Evolutionary conservation across 768 basidiomycete genomes (phyloP).

Genomic region (Suillus occidentalis): DNA sequence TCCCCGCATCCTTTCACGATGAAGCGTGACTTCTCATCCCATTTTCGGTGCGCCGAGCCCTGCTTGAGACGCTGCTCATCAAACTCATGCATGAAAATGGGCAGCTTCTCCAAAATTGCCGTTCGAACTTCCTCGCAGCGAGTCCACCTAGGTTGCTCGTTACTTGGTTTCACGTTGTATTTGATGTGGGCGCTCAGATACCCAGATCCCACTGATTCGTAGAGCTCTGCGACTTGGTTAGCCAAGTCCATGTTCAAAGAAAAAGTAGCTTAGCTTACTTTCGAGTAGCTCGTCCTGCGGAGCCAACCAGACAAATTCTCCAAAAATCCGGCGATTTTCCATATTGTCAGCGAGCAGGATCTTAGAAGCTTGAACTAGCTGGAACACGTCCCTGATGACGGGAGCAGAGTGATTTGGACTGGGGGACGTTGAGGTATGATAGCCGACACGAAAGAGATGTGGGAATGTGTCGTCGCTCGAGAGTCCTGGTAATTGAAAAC

Average conservation of each 20-base stretch:
- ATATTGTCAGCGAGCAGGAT: slow-evolving; percentile 83
- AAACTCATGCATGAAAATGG: slow-evolving; percentile 86
- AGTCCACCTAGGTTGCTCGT: slow-evolving; percentile 38
- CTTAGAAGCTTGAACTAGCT: slow-evolving; percentile 61
- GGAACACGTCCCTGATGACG: slow-evolving; percentile 43
- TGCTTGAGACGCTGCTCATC: slow-evolving; percentile 51
- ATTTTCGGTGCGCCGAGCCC: slow-evolving; percentile 53
- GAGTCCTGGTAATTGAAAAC: slow-evolving; percentile 54
- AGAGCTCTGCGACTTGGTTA: slow-evolving; percentile 52
- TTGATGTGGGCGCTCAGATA: slow-evolving; percentile 67
- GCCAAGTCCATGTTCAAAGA: background rate
- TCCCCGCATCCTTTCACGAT: slow-evolving; percentile 63
- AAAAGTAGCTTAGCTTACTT: slow-evolving; percentile 41
- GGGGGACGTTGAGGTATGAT: slow-evolving; percentile 27
- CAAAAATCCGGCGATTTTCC: slow-evolving; percentile 71
- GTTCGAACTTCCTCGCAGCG: slow-evolving; percentile 49
- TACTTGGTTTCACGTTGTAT: slow-evolving; percentile 63
- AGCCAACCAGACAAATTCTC: slow-evolving; percentile 65
- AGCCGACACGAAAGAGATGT: slow-evolving; percentile 75
- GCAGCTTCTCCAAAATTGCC: slow-evolving; percentile 72
- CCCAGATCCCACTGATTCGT: slow-evolving; percentile 66
- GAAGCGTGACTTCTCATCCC: slow-evolving; percentile 58
- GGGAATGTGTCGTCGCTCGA: slow-evolving; percentile 49
- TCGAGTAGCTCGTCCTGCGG: slow-evolving; percentile 89
- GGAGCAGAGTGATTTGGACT: slow-evolving; percentile 31